Evolutionary conservation across 805 yeast species (phyloP), one percentile per base, ranked within the genome.

Genomic region (Yarrowia sp.): DNA sequence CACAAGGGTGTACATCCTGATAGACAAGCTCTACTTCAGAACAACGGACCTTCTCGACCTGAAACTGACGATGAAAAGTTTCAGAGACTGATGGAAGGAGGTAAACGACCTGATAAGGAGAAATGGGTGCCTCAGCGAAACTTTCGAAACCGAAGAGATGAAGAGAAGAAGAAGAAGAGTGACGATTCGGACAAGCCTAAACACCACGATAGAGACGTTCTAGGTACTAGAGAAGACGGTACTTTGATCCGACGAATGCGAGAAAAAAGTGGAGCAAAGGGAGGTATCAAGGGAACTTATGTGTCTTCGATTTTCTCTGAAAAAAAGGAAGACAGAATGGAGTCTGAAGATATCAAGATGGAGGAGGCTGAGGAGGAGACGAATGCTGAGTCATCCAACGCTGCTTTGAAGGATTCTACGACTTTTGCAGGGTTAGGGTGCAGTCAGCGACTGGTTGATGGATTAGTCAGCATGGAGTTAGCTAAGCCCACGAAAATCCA

Each of bases 401-500:
- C 98, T 0, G 97, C 98, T 0, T 74, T 90, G 33, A 81, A 78
- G 15, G 92, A 88, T 70, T 78, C 86, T 0, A 84, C 89, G 9
- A 79, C 89, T 3, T 93, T 93, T 71, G 80, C 76, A 15, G 90
- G 90, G 0, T 76, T 93, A 48, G 96, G 96, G 0, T 74, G 92
- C 14, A 83, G 83, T 67, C 83, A 79, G 1, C 74, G 77, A 35
- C 74, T 93, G 43, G 71, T 82, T 0, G 74, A 74, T 8, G 88
- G 87, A 71, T 75, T 93, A 65, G 84, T 83, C 7, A 82, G 81
- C 64, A 78, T 90, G 78, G 73, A 78, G 35, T 67, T 79, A 44
- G 66, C 64, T 3, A 68, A 73, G 4, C 99, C 99, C 1, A 96
- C 99, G 0, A 85, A 84, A 69, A 90, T 95, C 69, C 99, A 95